These are phyloP conservation scores for Wickerhamiella galacta DNA, from an alignment of 805 yeast species.

Conservation along the genomic window DNA sequence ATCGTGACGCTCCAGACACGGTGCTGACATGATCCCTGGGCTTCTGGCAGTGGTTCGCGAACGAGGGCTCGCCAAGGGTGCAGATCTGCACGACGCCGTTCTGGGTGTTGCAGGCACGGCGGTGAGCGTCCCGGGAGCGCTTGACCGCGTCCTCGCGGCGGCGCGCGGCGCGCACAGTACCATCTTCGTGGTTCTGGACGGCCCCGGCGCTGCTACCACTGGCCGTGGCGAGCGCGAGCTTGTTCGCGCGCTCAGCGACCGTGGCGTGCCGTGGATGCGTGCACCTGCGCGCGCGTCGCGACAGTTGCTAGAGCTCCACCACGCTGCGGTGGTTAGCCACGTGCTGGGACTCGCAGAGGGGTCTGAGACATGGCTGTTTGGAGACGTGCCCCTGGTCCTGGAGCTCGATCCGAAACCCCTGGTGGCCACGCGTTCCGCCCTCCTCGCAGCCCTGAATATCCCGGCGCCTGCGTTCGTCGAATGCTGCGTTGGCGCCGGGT, in stretches of 20 bases:
- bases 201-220: slow-evolving; percentile 11
- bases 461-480: slow-evolving; percentile 57
- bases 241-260: slow-evolving; percentile 37
- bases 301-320: slow-evolving; percentile 56
- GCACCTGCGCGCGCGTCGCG: slow-evolving; percentile 73
- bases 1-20: too few species aligned
- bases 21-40: slow-evolving; percentile 15
- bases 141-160: slow-evolving; percentile 8
- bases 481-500: slow-evolving; percentile 62
- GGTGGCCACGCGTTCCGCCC: slow-evolving; percentile 40
- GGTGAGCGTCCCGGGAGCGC: slow-evolving; percentile 7
- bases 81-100: slow-evolving; percentile 11
- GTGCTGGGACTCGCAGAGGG: slow-evolving; percentile 42
- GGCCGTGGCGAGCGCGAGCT: slow-evolving; percentile 17
- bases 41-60: slow-evolving; percentile 11
- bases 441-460: slow-evolving; percentile 43
- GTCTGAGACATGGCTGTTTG: slow-evolving; percentile 52
- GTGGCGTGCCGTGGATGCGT: slow-evolving; percentile 46
- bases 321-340: slow-evolving; percentile 43
- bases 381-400: slow-evolving; percentile 46
- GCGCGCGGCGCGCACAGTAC: slow-evolving; percentile 2
- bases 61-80: slow-evolving; percentile 9
- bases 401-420: slow-evolving; percentile 38
- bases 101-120: slow-evolving; percentile 13
- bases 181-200: slow-evolving; percentile 15